Evolutionary conservation across 2,329 filamentous ascomycete species (phyloP), one percentile per base, ranked within the genome.

Genomic region (Rhinocladiella similis): DNA sequence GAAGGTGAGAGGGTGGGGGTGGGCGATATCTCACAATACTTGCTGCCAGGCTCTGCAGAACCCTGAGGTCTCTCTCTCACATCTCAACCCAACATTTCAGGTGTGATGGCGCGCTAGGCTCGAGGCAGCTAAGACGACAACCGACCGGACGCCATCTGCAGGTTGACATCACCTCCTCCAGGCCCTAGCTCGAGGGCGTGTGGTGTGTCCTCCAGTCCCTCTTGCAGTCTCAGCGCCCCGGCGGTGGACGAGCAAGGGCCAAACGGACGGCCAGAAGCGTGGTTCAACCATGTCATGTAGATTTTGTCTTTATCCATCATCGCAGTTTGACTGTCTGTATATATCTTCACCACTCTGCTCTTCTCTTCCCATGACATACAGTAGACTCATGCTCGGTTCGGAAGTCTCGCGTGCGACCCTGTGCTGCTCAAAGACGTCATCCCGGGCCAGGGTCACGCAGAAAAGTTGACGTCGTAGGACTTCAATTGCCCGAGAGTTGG

Each of bases 351-450:
- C 2, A 22, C 1, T n/a, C 43, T 48, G 12, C 29, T 19, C 13
- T 41, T 39, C 18, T 14, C 10, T 10, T n/a, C 38, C 14, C 5
- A 41, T 18, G 38, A 49, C 18, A 36, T 35, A 7, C n/a, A 25
- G 18, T 9, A 35, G 19, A 36, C 27, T 38, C 27, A 13, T 25
- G 29, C 47, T 49, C 47, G 27, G 29, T 27, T 38, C 27, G 27
- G 47, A 9, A 49, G 18, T 53, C 36, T 42, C 41, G 39, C 27
- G 22, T 25, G 36, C 16, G 43, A 54, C 56, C 56, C 43, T 53
- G 50, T 19, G 36, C 16, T 45, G 47, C 38, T 43, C 19, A 27
- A 55, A 53, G 55, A 61, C 59, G 59, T 61, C 59, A 61, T 58
- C 42, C 47, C 49, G 55, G 54, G 38, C 25, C 25, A 16, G 22